Conservation (phyloP, 2,329 filamentous ascomycete genomes). For the Dothiorella sarmentorum region DNA sequence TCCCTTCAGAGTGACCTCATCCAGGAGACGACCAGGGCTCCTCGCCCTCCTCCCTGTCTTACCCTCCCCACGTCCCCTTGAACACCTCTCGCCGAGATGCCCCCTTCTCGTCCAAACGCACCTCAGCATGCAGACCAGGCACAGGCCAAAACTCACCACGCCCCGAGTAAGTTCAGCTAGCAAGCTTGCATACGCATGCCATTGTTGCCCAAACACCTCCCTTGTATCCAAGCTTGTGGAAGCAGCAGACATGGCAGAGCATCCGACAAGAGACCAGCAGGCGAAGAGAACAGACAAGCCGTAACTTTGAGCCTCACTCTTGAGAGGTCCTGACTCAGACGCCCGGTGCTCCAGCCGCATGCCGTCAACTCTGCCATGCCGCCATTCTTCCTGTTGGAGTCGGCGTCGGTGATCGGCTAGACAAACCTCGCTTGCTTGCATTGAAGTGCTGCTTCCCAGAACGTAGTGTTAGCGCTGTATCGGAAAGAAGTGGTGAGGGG, state of each 20-base stretch:
- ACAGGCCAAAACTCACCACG: background rate
- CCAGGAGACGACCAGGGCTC: conserved; percentile 17
- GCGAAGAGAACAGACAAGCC: conserved; percentile 32
- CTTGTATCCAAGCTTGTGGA: background rate
- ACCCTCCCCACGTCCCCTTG: background rate
- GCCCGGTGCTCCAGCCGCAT: conserved; percentile 19
- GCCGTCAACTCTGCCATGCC: conserved; percentile 16
- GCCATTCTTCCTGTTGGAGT: conserved; percentile 17
- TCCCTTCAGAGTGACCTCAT: background rate
- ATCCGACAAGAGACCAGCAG: background rate
- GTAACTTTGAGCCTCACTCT: conserved; percentile 41
- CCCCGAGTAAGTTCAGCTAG: background rate
- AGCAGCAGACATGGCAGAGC: background rate
- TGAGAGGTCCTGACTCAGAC: conserved; percentile 35
- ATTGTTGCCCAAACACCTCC: background rate
- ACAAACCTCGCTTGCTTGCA: conserved; percentile 13
- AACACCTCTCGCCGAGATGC: background rate
- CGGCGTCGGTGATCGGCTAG: conserved; percentile 18
- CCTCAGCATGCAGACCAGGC: background rate
- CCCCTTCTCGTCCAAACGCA: background rate
- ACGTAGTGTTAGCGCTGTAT: background rate
- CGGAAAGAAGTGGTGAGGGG: background rate
- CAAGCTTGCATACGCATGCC: background rate
- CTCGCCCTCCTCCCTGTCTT: conserved; percentile 18
- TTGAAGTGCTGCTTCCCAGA: background rate